Conservation (phyloP, 257 asterid species). For the Solanum rostratum region DNA sequence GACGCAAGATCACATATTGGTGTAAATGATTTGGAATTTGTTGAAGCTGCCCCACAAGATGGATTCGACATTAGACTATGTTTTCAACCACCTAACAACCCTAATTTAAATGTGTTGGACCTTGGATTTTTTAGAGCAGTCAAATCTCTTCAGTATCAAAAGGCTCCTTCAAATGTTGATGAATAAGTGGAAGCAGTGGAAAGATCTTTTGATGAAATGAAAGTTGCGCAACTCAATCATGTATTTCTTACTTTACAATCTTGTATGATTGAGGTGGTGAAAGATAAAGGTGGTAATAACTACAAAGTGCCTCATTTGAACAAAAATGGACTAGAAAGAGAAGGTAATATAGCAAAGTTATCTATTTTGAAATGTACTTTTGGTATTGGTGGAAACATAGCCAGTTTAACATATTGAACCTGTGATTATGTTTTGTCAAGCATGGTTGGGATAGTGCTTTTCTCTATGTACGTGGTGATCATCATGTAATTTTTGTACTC, state of each 20-base stretch:
- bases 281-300: background rate
- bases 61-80: background rate
- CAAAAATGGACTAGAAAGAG: background rate
- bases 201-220: background rate
- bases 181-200: background rate
- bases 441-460: too few relatives aligned
- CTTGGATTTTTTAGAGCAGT: background rate
- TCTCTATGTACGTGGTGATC: background rate
- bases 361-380: too few relatives aligned
- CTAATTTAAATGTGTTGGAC: background rate
- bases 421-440: background rate
- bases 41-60: background rate
- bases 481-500: too few relatives aligned
- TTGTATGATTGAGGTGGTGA: conserved; percentile 1
- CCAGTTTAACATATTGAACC: background rate
- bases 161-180: background rate
- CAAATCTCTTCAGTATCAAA: too few relatives aligned
- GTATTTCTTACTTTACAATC: background rate
- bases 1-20: too few relatives aligned
- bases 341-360: background rate
- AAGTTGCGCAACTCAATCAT: background rate
- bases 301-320: background rate
- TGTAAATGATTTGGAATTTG: too few relatives aligned
- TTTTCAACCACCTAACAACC: background rate
- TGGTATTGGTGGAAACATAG: background rate